Percentiles rank a stretch among this genome's conserved stretches.
phyloP scores from a whole-genome alignment of 164 flowering plant species.

The Magnolia changhungtana region DNA sequence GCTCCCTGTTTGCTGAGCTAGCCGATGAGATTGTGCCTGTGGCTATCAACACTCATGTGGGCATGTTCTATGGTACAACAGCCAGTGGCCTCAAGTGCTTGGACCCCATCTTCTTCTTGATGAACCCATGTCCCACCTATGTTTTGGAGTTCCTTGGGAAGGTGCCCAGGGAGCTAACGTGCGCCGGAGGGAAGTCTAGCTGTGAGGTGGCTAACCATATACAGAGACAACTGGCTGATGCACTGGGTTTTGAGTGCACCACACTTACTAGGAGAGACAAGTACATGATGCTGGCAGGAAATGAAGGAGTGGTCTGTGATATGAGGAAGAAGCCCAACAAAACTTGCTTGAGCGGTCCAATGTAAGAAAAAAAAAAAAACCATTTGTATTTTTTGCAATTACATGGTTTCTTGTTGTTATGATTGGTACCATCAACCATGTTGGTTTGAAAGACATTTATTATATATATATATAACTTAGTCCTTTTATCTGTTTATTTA shows the following conservation, averaged over 20 bases:
- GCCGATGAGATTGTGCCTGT: conserved; percentile 83
- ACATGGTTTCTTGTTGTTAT: not conserved
- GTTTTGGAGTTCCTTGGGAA: conserved; percentile 49
- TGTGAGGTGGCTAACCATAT: conserved; percentile 69
- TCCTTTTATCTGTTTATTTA: too few relatives aligned
- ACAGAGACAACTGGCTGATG: conserved; percentile 55
- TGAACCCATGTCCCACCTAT: conserved; percentile 76
- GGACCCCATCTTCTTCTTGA: conserved; percentile 77
- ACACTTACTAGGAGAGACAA: conserved; percentile 74
- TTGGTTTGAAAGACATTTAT: not conserved
- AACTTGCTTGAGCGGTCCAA: not conserved
- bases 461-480: not conserved
- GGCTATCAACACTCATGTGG: conserved; percentile 59
- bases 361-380: not conserved
- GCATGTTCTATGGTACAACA: conserved; percentile 84
- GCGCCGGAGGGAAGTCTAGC: conserved; percentile 57
- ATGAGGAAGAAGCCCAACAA: conserved; percentile 2
- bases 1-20: conserved; percentile 73
- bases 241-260: conserved; percentile 85
- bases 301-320: conserved; percentile 61
- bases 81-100: conserved; percentile 78
- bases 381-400: not conserved
- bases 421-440: not conserved
- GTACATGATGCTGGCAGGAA: conserved; percentile 86
- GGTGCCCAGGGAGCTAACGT: conserved; percentile 52